Evolutionary conservation across 2,329 filamentous ascomycete species (phyloP).

Genomic region (Oidium heveae): DNA sequence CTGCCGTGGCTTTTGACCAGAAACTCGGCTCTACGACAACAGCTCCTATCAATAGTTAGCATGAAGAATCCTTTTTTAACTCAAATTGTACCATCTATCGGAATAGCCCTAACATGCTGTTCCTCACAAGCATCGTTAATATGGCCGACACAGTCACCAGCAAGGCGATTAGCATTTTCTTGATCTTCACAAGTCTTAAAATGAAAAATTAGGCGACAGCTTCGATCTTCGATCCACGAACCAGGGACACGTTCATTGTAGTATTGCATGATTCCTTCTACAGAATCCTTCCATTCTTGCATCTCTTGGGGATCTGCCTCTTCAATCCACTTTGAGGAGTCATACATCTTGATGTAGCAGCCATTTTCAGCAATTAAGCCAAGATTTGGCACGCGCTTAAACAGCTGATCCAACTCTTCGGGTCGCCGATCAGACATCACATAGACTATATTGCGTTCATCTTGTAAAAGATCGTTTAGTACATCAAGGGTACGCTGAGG

Average conservation of each 20-base stretch:
- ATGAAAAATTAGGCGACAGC: conserved; percentile 77
- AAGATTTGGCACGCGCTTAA: conserved; percentile 57
- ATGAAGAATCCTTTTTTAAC: neutral
- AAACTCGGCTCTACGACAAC: conserved; percentile 67
- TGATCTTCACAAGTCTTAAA: conserved; percentile 63
- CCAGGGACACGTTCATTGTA: conserved; percentile 77
- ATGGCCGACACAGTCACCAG: conserved; percentile 73
- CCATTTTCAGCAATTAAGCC: conserved; percentile 90
- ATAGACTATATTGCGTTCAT: conserved; percentile 66
- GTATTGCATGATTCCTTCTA: conserved; percentile 63
- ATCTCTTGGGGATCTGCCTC: conserved; percentile 51
- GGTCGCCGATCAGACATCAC: conserved; percentile 79
- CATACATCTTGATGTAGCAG: conserved; percentile 58
- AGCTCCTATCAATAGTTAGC: conserved; percentile 20
- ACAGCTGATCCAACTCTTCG: conserved; percentile 68
- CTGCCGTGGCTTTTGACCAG: conserved; percentile 72
- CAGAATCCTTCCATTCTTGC: conserved; percentile 57
- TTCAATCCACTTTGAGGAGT: conserved; percentile 45
- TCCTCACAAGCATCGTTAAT: conserved; percentile 82
- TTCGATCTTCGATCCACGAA: conserved; percentile 70
- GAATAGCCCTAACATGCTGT: conserved; percentile 63
- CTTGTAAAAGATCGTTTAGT: conserved; percentile 55
- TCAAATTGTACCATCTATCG: conserved; percentile 30
- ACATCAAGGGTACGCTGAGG: conserved; percentile 62
- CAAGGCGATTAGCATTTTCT: conserved; percentile 49